phyloP scores from a whole-genome alignment of 371 early-diverging fungal genomes.

The Rhizomucor pusillus region DNA sequence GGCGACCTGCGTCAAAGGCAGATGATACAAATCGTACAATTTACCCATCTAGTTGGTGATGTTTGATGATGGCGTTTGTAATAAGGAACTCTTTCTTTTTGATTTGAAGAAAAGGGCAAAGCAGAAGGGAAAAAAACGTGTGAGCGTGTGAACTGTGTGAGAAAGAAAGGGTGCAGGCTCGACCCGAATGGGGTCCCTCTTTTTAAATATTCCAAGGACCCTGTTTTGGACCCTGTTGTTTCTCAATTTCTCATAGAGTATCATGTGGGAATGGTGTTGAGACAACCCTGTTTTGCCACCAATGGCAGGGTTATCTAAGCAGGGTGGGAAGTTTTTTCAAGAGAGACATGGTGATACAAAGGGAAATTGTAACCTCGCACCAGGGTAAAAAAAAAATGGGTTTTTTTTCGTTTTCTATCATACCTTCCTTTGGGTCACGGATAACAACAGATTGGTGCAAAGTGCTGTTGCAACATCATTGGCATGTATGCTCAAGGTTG shows the following conservation, averaged over 20 bases:
- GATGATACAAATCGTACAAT: conserved; percentile 4
- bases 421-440: no score
- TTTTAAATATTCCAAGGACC: neutral
- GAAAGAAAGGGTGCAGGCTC: neutral
- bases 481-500: no score
- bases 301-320: neutral
- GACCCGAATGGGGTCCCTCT: neutral
- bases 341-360: neutral
- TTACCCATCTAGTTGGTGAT: conserved; percentile 4
- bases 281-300: neutral
- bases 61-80: no score
- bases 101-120: neutral
- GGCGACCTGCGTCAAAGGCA: conserved; percentile 62
- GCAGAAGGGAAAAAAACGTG: neutral
- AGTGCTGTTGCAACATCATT: no score
- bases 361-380: no score
- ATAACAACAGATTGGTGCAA: no score
- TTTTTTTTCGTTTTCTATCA: no score
- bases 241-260: neutral
- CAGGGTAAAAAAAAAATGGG: no score
- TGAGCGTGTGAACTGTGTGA: neutral
- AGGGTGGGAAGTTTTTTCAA: neutral
- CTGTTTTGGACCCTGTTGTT: conserved; percentile 12
- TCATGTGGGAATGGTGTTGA: neutral
- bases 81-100: no score